Conservation (phyloP, 2,329 filamentous ascomycete genomes). For the Sporothrix globosa region DNA sequence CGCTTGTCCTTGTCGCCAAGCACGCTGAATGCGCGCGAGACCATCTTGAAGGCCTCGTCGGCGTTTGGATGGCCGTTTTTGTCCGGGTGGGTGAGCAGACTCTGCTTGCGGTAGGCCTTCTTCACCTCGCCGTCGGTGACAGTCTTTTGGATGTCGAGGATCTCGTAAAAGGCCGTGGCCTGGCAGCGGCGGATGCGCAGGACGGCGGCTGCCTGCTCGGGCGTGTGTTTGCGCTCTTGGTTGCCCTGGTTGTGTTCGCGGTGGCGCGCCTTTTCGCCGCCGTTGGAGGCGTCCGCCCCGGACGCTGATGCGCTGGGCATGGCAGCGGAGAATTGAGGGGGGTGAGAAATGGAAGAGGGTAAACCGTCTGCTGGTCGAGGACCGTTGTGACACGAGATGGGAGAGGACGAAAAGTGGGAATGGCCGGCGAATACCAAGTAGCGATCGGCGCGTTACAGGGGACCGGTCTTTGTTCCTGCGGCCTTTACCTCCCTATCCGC, state of each 20-base stretch:
- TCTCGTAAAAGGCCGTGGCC: constrained; percentile 92
- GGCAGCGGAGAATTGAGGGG: constrained; percentile 28
- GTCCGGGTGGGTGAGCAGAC: constrained; percentile 93
- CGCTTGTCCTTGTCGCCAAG: constrained; percentile 93
- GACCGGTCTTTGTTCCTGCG: neutral
- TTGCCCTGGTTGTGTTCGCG: constrained; percentile 77
- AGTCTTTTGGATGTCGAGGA: constrained; percentile 69
- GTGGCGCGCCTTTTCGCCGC: constrained; percentile 47
- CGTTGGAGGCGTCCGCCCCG: constrained; percentile 54
- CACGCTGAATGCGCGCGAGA: constrained; percentile 89
- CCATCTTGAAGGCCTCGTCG: constrained; percentile 98
- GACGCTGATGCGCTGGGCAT: constrained; percentile 59
- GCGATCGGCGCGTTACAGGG: neutral
- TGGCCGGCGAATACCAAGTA: neutral
- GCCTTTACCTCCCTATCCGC: neutral
- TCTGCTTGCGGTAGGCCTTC: constrained; percentile 95
- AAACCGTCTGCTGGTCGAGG: neutral
- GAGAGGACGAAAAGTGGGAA: neutral
- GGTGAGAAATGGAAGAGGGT: neutral
- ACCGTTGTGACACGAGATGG: neutral
- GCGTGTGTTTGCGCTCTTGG: constrained; percentile 76
- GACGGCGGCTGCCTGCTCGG: constrained; percentile 89
- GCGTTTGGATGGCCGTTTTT: constrained; percentile 97
- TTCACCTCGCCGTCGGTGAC: constrained; percentile 86
- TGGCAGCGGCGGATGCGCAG: constrained; percentile 83